phyloP scores from a whole-genome alignment of 441 rosid species.

The Biscutella auriculata region DNA sequence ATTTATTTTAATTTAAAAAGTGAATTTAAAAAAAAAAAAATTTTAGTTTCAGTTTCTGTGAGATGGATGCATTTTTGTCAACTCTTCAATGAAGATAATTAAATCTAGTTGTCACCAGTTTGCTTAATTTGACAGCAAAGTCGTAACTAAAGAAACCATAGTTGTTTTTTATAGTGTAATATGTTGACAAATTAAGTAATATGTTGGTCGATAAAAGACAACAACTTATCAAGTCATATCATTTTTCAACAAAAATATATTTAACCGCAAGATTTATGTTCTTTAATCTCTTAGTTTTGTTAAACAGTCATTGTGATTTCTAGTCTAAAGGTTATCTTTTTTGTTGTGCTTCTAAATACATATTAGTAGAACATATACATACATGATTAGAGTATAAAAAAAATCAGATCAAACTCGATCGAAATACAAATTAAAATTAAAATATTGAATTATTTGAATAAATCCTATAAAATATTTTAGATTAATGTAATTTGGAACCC shows the following conservation, averaged over 20 bases:
- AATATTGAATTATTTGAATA: no score
- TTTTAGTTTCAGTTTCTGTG: no score
- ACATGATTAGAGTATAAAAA: no score
- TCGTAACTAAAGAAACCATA: background rate
- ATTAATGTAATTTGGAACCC: no score
- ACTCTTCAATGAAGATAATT: background rate
- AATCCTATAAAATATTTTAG: no score
- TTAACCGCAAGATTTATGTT: background rate
- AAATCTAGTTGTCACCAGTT: background rate
- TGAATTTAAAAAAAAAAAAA: no score
- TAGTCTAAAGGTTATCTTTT: background rate
- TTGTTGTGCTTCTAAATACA: no score
- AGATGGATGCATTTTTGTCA: no score
- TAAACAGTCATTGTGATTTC: background rate
- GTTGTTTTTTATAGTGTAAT: background rate
- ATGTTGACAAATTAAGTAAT: background rate
- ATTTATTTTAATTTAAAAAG: no score
- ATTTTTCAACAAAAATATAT: background rate
- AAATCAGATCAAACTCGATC: no score
- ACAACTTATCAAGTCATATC: background rate
- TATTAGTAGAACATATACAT: no score
- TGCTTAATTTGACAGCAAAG: slow-evolving; percentile 3
- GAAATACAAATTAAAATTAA: no score
- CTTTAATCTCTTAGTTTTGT: background rate
- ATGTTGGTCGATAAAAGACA: background rate